Base-by-base conservation (phyloP, 2,329 filamentous ascomycete species). In the Leptosphaerulina australis region DNA sequence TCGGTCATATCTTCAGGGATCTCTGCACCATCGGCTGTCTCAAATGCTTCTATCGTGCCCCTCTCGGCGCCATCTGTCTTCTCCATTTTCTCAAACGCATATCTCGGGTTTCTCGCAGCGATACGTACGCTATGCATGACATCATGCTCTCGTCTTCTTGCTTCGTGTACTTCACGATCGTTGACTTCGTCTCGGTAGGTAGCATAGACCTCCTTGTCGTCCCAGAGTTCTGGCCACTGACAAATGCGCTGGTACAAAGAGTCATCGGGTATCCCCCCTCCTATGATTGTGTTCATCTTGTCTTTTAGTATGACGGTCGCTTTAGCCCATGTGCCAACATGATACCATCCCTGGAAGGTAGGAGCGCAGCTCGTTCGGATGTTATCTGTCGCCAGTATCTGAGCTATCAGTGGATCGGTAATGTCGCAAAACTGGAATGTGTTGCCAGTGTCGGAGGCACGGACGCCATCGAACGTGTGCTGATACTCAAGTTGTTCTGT, bases 371-470 rank as follows among this genome's bases (percentile, higher is more conserved):
- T 73, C 3, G 58, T 57, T 25, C 73, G 69, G 2, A 79, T 67
- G 4, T 84, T 79, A 0, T 85, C 78, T 0, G 83, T 82, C 15
- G 85, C 81, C 29, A 96, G 79, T 3, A 97, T 76, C 9, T 78
- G 72, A 0, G 78, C 76, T 1, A 97, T 78, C 1, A 92, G 67
- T 0, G 91, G 89, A 63, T 97, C 93, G 0, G 84, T 88, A 45
- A 97, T 87, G 70, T 99, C 94, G 75, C 91, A 96, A 20, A 95
- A 83, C 77, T 97, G 94, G 88, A 91, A 99, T 39, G 94, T 87
- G 64, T 94, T 94, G 29, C 91, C 91, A 64, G 96, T 91, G 1
- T 83, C 82, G 12, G 84, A 84, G 45, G 93, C 84, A 2, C 81
- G 82, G 51, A 85, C 79, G 36, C 93, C 93, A 54, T 95, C 90